phyloP scores from a whole-genome alignment of 805 yeast species.

The Clavispora vitiphila region DNA sequence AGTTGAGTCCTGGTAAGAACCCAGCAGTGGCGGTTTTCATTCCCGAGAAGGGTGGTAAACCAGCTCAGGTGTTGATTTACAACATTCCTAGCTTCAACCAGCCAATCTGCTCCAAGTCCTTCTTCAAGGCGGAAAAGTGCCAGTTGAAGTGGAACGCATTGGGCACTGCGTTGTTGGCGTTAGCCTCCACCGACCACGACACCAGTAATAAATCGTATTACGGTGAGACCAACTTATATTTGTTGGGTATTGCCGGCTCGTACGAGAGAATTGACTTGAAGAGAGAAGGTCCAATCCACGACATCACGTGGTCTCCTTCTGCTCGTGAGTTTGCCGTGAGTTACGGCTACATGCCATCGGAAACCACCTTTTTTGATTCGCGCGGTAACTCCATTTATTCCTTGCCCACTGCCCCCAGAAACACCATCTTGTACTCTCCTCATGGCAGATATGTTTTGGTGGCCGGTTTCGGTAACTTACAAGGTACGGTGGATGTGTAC shows the following conservation, averaged over 20 bases:
- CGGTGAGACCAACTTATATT: slow-evolving; percentile 90
- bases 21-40: slow-evolving; percentile 88
- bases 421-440: slow-evolving; percentile 88
- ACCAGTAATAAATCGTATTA: slow-evolving; percentile 89
- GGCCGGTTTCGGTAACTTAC: slow-evolving; percentile 97
- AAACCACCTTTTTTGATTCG: slow-evolving; percentile 89
- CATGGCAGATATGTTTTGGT: slow-evolving; percentile 86
- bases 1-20: slow-evolving; percentile 80
- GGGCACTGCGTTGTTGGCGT: slow-evolving; percentile 90
- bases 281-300: slow-evolving; percentile 96
- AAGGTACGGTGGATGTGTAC: slow-evolving; percentile 91
- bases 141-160: slow-evolving; percentile 87
- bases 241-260: slow-evolving; percentile 87
- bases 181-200: slow-evolving; percentile 95
- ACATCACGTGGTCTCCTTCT: slow-evolving; percentile 94
- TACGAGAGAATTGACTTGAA: slow-evolving; percentile 85
- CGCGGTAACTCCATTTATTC: slow-evolving; percentile 84
- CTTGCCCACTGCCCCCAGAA: slow-evolving; percentile 81
- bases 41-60: slow-evolving; percentile 83
- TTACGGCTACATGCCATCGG: slow-evolving; percentile 97
- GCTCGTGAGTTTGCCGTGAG: slow-evolving; percentile 96
- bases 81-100: slow-evolving; percentile 69
- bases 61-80: slow-evolving; percentile 82
- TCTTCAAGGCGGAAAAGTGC: slow-evolving; percentile 94
- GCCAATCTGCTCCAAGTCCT: slow-evolving; percentile 80